Conservation (phyloP, 768 basidiomycete species). For the Mycena vulgaris region DNA sequence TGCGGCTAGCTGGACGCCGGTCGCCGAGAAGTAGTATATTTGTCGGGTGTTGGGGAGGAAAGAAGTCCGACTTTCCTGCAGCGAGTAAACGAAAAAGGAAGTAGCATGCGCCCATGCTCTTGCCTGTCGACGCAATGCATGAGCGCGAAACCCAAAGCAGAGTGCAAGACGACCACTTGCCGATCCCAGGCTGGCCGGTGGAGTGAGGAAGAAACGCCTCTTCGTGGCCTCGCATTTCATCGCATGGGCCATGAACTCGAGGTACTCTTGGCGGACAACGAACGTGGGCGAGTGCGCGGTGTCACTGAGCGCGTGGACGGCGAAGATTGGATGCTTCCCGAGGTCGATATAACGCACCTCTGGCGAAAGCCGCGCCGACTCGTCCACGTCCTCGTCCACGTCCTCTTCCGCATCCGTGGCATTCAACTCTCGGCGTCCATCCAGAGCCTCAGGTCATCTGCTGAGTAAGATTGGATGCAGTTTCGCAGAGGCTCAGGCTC, state of each 20-base stretch:
- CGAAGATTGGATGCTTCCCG: not conserved
- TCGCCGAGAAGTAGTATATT: slow-evolving; percentile 13
- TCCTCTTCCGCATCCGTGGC: slow-evolving; percentile 5
- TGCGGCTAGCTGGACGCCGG: not conserved
- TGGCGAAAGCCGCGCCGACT: slow-evolving; percentile 7
- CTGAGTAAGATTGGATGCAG: slow-evolving; percentile 4
- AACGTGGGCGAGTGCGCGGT: not conserved
- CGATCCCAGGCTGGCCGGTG: slow-evolving; percentile 25
- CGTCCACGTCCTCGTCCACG: not conserved
- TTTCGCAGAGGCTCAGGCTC: not conserved
- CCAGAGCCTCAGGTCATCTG: not conserved
- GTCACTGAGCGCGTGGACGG: slow-evolving; percentile 6
- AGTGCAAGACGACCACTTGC: slow-evolving; percentile 13
- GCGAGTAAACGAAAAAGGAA: slow-evolving; percentile 8
- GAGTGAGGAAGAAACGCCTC: slow-evolving; percentile 18
- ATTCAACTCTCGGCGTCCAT: not conserved
- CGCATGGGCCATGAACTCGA: slow-evolving; percentile 14
- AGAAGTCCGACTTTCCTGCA: slow-evolving; percentile 5
- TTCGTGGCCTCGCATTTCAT: not conserved
- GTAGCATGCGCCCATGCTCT: slow-evolving; percentile 18
- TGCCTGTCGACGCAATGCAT: slow-evolving; percentile 21
- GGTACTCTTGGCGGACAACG: slow-evolving; percentile 19
- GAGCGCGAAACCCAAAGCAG: slow-evolving; percentile 18
- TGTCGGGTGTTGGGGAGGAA: not conserved
- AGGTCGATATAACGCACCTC: slow-evolving; percentile 13